Percentiles rank a stretch among this genome's conserved stretches.
phyloP scores from a whole-genome alignment of 192 early-diverging fungal genomes.

The Dissophora globulifera region DNA sequence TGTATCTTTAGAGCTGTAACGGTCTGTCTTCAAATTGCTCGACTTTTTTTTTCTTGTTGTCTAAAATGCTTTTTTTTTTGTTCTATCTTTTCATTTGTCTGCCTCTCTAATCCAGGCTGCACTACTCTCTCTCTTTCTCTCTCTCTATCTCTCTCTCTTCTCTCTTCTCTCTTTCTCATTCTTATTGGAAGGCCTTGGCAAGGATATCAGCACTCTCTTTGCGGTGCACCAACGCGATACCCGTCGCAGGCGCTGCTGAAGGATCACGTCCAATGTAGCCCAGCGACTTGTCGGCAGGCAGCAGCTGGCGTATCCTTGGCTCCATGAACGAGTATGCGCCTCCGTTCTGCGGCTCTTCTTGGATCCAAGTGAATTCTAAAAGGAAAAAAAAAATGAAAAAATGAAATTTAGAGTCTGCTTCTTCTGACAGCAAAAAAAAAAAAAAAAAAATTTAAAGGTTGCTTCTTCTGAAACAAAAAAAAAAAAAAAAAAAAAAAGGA shows the following conservation, averaged over 20 bases:
- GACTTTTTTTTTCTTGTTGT: not conserved
- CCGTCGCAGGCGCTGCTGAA: slow-evolving; percentile 84
- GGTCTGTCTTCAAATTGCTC: no score
- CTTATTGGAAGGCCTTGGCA: slow-evolving; percentile 56
- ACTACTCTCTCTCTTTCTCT: not conserved
- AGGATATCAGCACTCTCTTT: slow-evolving; percentile 72
- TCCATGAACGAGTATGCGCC: slow-evolving; percentile 90
- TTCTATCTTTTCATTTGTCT: not conserved
- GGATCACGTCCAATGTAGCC: slow-evolving; percentile 79
- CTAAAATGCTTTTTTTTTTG: not conserved
- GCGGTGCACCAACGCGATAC: slow-evolving; percentile 75
- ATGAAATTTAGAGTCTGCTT: not conserved
- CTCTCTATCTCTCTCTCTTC: slow-evolving; percentile 5
- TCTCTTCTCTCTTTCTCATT: no score
- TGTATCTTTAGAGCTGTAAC: no score
- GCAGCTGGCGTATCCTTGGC: slow-evolving; percentile 81
- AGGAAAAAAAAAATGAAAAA: slow-evolving; percentile 2
- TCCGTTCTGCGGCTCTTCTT: slow-evolving; percentile 96
- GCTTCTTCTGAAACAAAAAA: no score
- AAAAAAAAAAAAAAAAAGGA: slow-evolving; percentile 9
- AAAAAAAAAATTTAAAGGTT: no score
- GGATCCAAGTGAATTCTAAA: slow-evolving; percentile 77
- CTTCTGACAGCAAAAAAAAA: slow-evolving; percentile 40
- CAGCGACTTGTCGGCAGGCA: slow-evolving; percentile 64
- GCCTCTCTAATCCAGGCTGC: not conserved